A percentile compares a stretch with the other conserved stretches of the same genome.
These are phyloP conservation scores for Ganoderma meredithae DNA, from an alignment of 1,284 basidiomycete genomes.

Conservation along the genomic window DNA sequence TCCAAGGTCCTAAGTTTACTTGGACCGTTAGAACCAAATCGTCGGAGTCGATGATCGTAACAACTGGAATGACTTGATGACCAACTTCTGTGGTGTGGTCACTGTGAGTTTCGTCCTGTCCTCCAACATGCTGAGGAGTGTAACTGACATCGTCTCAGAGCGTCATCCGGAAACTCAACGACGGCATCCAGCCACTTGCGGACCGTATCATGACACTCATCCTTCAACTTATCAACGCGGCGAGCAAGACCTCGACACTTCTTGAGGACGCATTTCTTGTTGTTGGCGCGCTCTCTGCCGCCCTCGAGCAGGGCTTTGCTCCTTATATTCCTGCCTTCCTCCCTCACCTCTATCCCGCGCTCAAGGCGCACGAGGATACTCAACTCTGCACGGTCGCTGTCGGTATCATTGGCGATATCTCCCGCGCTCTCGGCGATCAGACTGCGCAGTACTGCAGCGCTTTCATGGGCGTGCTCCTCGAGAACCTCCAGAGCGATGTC, in stretches of 20 bases:
- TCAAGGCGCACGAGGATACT: conserved; percentile 94
- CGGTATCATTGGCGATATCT: conserved; percentile 95
- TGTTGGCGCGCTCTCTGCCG: conserved; percentile 89
- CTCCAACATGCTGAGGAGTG: background rate
- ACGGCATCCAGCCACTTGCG: conserved; percentile 87
- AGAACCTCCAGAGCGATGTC: conserved; percentile 92
- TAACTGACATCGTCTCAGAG: conserved; percentile 54
- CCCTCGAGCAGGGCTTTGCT: conserved; percentile 86
- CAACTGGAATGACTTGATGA: conserved; percentile 99
- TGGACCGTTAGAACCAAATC: conserved; percentile 79
- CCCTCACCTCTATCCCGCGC: conserved; percentile 89
- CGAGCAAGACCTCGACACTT: conserved; percentile 94
- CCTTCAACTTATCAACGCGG: conserved; percentile 85
- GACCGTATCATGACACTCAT: conserved; percentile 96
- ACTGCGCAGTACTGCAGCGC: conserved; percentile 84
- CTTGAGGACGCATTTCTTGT: conserved; percentile 97
- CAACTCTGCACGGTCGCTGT: conserved; percentile 96
- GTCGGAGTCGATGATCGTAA: conserved; percentile 96
- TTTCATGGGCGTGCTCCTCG: conserved; percentile 92
- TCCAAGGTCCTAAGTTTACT: background rate
- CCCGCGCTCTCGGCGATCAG: conserved; percentile 89
- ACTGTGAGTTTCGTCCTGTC: conserved; percentile 62
- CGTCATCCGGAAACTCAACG: conserved; percentile 85
- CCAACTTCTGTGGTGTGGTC: conserved; percentile 92
- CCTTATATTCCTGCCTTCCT: conserved; percentile 93